phyloP scores from a whole-genome alignment of 345 rosid species.

The Eucalyptus pauciflora region DNA sequence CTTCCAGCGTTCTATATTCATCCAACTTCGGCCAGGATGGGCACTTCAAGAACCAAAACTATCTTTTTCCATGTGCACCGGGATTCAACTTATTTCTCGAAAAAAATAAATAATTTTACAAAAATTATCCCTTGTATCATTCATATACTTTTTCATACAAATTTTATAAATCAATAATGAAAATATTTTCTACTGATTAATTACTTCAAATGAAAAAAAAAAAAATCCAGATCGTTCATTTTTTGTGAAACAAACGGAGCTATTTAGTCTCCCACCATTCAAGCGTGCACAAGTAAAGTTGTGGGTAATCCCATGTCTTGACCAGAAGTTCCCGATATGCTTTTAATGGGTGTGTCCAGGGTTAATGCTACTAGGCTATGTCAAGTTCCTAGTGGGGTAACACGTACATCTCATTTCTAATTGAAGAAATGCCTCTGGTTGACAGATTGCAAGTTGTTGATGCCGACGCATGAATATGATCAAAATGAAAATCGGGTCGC shows the following conservation, averaged over 20 bases:
- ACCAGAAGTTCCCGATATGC: background rate
- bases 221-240: background rate
- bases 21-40: background rate
- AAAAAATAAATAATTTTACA: background rate
- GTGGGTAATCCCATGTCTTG: too few relatives aligned
- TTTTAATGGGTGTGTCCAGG: background rate
- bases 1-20: background rate
- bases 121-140: too few relatives aligned
- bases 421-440: fast-evolving
- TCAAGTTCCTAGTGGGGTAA: background rate
- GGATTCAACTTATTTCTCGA: background rate
- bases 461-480: fast-evolving
- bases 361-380: background rate
- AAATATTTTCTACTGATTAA: background rate
- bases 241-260: background rate
- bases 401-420: background rate
- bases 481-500: background rate
- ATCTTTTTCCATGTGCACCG: background rate
- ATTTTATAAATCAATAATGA: too few relatives aligned
- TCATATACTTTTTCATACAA: too few relatives aligned
- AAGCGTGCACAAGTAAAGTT: too few relatives aligned
- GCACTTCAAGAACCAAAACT: background rate
- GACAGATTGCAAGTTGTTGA: background rate
- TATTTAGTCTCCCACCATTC: background rate
- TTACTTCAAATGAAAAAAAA: background rate